Evolutionary conservation across 108 stramenopile species (phyloP), one percentile per base, ranked within the genome.

Genomic region (Pseudonitzschia delicatissima): DNA sequence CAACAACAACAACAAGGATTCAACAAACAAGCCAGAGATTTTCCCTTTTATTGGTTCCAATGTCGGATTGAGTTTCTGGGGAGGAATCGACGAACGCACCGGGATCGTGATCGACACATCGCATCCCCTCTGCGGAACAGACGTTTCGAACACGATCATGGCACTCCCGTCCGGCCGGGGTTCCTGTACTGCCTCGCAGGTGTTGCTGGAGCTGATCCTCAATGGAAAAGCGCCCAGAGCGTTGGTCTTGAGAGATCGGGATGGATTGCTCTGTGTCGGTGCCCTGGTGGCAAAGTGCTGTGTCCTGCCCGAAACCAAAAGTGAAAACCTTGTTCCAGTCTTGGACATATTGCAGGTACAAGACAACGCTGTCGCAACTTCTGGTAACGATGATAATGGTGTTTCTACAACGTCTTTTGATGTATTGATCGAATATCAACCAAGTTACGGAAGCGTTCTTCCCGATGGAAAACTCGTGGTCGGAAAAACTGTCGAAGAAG

Each of bases 101-200:
- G 83, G 85, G 21, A 61, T 66, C 4, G 73, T 94, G 26, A 83
- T 94, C 57, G 92, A 94, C 58, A 17, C 37, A 1, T 62, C 76
- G 15, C 92, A 94, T 69, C 89, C 89, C 1, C 66, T 88, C 32
- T 45, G 60, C 57, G 86, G 85, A 2, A 37, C 64, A 21, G 68
- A 57, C 28, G 77, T 87, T 4, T 61, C 58, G 0, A 75, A 77
- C 23, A 69, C 42, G 4, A 79, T 94, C 25, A 59, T 94, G 3
- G 79, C 77, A 64, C 59, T 94, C 1, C 92, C 92, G 2, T 81
- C 81, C 20, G 92, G 92, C 2, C 62, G 92, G 47, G 89, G 92
- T 21, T 86, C 84, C 23, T 94, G 87, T 59, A 94, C 92, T 9
- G 92, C 84, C 31, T 82, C 80, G 0, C 92, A 94, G 64, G 89